phyloP scores from a whole-genome alignment of 495 filamentous ascomycete genomes.

The Ascodesmis nigricans region DNA sequence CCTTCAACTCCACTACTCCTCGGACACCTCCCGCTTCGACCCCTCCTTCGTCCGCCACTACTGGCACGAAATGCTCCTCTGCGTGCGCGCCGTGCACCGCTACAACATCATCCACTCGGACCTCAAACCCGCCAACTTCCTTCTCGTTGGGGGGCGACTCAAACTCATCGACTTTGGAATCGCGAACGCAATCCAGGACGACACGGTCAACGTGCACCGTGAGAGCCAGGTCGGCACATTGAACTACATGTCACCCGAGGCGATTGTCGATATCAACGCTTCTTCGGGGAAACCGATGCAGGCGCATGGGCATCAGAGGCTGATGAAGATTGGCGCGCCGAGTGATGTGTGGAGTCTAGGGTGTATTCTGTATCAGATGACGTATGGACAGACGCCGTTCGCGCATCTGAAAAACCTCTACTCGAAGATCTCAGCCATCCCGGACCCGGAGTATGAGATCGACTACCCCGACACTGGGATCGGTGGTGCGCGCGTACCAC shows the following conservation, averaged over 20 bases:
- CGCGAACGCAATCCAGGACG: slow-evolving; percentile 86
- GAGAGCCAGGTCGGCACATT: slow-evolving; percentile 88
- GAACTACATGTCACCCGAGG: slow-evolving; percentile 97
- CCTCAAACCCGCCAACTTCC: slow-evolving; percentile 86
- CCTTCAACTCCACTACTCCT: slow-evolving; percentile 46
- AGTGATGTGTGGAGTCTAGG: slow-evolving; percentile 91
- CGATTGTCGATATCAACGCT: slow-evolving; percentile 62
- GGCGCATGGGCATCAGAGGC: slow-evolving; percentile 24
- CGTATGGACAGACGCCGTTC: slow-evolving; percentile 80
- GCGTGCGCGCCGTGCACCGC: slow-evolving; percentile 68
- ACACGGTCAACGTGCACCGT: slow-evolving; percentile 92
- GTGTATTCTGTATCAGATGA: slow-evolving; percentile 95
- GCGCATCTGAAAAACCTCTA: slow-evolving; percentile 74
- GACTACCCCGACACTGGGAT: slow-evolving; percentile 57
- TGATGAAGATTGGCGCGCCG: slow-evolving; percentile 91
- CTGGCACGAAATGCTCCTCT: slow-evolving; percentile 98
- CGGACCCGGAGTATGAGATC: slow-evolving; percentile 64
- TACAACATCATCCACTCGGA: slow-evolving; percentile 89
- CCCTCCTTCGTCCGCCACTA: slow-evolving; percentile 81
- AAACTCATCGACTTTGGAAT: slow-evolving; percentile 95
- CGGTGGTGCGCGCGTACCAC: slow-evolving; percentile 48
- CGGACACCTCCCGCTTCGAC: slow-evolving; percentile 58
- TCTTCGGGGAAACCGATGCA: slow-evolving; percentile 17
- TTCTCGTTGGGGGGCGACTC: slow-evolving; percentile 60
- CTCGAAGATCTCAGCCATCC: slow-evolving; percentile 55